Base-by-base conservation (phyloP, 495 filamentous ascomycete genomes). In the Penicillium pulvis region DNA sequence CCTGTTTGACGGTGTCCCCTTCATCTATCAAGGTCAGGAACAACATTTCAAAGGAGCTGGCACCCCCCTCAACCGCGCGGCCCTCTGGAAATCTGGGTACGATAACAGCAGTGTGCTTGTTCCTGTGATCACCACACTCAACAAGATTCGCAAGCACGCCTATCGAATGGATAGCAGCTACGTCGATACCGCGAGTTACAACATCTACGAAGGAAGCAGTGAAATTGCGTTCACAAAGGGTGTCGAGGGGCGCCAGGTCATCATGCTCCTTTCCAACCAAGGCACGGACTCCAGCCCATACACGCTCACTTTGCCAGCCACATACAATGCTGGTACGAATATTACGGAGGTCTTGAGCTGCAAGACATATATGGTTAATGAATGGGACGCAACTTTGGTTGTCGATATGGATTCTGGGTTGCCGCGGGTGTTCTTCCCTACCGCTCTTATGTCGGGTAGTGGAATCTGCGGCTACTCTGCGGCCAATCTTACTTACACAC, bases 1-100 rank as follows among this genome's bases (percentile, higher is more conserved):
- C 26, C 81, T 93, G 35, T 80, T 78, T 31, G 89, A 90, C 54
- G 85, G 84, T 30, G 79, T 87, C 26, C 85, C 85, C 0, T 83
- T 87, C 66, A 77, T 79, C 51, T 89, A 88, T 61, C 74, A 81
- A 59, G 90, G 90, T 17, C 88, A 91, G 67, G 90, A 93, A 68
- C 89, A 93, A 57, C 83, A 84, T 51, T 87, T 85, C 66, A 64
- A 70, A 6, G 88, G 89, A 49, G 66, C 72, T 11, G 72, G 53
- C 49, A 83, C 84, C 36, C 89, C 89, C 0, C 59, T 71, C 33
- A 89, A 92, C 68, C 86, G 90, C 44, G 89, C 92, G 69, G 88
- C 90, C 31, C 64, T 91, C 43, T 94, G 90, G 90, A 75, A 83
- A 17, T 83, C 83, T 31, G 71, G 72, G 7, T 94, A 90, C 71